Conservation (phyloP, 345 rosid species). For the Chamaenerion angustifolium region DNA sequence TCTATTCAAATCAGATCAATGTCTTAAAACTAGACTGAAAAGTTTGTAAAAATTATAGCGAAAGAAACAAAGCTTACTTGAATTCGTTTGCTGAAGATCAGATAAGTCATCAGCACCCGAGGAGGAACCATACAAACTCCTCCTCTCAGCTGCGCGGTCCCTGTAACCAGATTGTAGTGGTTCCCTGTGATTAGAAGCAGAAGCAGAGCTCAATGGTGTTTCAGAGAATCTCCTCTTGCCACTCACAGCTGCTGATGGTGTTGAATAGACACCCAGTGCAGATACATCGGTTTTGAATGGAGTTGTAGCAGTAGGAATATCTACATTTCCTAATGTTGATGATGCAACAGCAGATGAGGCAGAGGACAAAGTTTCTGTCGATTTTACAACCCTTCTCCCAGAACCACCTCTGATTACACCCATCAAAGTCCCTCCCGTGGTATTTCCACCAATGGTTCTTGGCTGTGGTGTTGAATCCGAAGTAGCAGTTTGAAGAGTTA, state of each 20-base stretch:
- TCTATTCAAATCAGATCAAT: no score
- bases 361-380: slow-evolving; percentile 18
- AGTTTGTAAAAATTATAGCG: slow-evolving; percentile 2
- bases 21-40: slow-evolving; percentile 6
- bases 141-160: slow-evolving; percentile 99
- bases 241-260: slow-evolving; percentile 41
- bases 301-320: slow-evolving; percentile 24
- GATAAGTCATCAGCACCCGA: slow-evolving; percentile 37
- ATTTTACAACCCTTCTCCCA: slow-evolving; percentile 35
- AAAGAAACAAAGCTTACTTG: slow-evolving; percentile 45
- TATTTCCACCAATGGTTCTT: slow-evolving; percentile 47
- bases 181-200: slow-evolving; percentile 37
- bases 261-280: slow-evolving; percentile 52
- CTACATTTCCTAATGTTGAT: slow-evolving; percentile 26
- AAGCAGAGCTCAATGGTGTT: slow-evolving; percentile 38
- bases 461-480: slow-evolving; percentile 34
- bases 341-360: slow-evolving; percentile 23
- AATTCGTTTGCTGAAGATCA: slow-evolving; percentile 30
- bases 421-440: slow-evolving; percentile 65
- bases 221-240: slow-evolving; percentile 95
- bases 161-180: slow-evolving; percentile 57
- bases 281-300: slow-evolving; percentile 67
- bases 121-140: slow-evolving; percentile 87
- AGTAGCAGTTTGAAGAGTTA: slow-evolving; percentile 13
- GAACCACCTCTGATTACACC: slow-evolving; percentile 76